phyloP scores from a whole-genome alignment of 2,329 filamentous ascomycete genomes.

The Didymella glomerata region DNA sequence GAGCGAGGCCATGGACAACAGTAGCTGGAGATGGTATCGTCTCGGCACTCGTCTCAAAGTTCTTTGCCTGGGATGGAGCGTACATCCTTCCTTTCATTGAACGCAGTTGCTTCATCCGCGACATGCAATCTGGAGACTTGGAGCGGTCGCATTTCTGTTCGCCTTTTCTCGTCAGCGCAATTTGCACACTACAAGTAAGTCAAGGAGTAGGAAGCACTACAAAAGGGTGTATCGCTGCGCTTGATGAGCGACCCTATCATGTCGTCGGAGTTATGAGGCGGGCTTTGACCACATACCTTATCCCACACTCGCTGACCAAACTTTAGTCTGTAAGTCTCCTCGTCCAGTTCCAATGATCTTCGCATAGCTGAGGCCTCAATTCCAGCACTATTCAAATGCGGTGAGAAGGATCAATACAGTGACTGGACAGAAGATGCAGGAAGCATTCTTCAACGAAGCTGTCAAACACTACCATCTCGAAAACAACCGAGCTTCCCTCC shows the following conservation, averaged over 20 bases:
- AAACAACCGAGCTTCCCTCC: constrained; percentile 8
- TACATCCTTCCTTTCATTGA: background rate
- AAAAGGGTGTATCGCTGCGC: background rate
- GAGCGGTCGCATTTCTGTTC: background rate
- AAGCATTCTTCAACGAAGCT: background rate
- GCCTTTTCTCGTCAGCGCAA: background rate
- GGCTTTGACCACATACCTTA: background rate
- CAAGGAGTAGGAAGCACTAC: background rate
- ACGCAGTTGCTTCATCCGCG: background rate
- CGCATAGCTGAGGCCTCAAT: background rate
- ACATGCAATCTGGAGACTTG: background rate
- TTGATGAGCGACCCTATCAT: background rate
- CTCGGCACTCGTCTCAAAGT: background rate
- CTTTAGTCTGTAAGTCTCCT: background rate
- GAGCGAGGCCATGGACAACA: background rate
- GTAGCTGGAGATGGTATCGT: background rate
- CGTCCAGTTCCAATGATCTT: too few species aligned
- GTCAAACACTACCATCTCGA: background rate
- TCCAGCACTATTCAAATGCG: background rate
- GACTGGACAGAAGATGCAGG: constrained; percentile 3
- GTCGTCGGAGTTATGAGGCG: background rate
- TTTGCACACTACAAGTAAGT: background rate
- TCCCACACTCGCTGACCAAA: background rate
- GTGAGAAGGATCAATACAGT: constrained; percentile 1
- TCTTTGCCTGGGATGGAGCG: background rate